Percentiles rank a stretch among this genome's conserved stretches.
These are phyloP conservation scores for Geosmithia flava DNA, from an alignment of 2,329 filamentous ascomycete genomes.

Conservation along the genomic window DNA sequence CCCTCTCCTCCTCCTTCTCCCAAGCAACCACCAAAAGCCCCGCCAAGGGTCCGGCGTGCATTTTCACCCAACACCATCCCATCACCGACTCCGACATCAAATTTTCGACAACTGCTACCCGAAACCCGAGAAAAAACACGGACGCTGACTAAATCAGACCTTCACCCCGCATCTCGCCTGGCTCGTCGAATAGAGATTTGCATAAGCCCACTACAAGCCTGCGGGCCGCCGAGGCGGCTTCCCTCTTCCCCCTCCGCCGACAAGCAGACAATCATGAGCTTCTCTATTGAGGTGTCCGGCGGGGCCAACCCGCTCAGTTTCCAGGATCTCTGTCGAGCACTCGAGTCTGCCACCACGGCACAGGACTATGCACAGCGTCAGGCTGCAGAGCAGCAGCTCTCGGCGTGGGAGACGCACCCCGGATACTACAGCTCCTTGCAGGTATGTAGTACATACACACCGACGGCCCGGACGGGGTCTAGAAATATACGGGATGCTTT, in stretches of 20 bases:
- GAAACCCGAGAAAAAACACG: no score
- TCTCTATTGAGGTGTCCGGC: slow-evolving; percentile 66
- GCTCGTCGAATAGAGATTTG: background rate
- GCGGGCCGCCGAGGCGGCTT: background rate
- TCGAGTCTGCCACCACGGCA: slow-evolving; percentile 51
- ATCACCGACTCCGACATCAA: background rate
- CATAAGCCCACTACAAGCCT: background rate
- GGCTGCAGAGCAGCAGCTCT: slow-evolving; percentile 56
- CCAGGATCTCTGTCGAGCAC: slow-evolving; percentile 49
- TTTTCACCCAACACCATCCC: background rate
- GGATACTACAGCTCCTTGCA: slow-evolving; percentile 60
- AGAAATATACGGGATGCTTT: no score
- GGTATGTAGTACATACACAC: slow-evolving; percentile 24
- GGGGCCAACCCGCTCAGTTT: slow-evolving; percentile 62
- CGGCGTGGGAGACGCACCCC: slow-evolving; percentile 54
- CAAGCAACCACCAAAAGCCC: background rate
- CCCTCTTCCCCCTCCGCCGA: background rate
- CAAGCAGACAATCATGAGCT: slow-evolving; percentile 39
- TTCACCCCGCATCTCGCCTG: no score
- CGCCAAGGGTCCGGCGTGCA: background rate
- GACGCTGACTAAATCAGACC: no score
- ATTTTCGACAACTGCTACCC: no score
- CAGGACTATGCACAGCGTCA: slow-evolving; percentile 48
- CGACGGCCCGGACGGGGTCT: background rate
- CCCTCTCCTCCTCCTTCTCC: background rate